Base-by-base conservation (phyloP, 176 grass and related monocot genomes). In the Oryza rufipogon region DNA sequence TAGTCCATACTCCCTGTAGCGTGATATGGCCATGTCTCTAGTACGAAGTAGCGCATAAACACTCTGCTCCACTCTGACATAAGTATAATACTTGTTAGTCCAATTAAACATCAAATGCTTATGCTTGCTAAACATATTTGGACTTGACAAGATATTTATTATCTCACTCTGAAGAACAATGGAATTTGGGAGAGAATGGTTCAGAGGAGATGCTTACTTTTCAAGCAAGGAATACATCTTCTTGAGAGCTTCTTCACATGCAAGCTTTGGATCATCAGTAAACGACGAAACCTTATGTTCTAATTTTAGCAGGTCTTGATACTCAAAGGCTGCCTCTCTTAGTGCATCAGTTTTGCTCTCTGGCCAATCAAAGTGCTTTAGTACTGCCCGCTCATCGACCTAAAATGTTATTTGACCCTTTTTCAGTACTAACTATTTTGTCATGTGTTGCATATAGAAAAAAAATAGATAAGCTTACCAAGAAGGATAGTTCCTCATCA, bases 351-450 rank as follows among this genome's bases (percentile, higher is more conserved):
- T 93, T 89, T 97, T 97, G 75, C 88, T 92, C 75, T 97, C 95
- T 74, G 90, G 92, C 95, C 95, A 97, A 83, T 97, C 95, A 13
- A 97, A 97, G 73, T 98, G 96, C 78, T 98, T 98, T 58, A 98
- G 86, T 64, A 98, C 96, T 74, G 93, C 96, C 68, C 93, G 66
- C 63, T 98, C 96, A 61, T 98, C 93, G 72, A 98, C 96, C 96
- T 98, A 87, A 79, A 87, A 64, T 14, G 1, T 90, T 19, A 41
- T 26, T 51, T 12, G 12, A 75, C 83, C n/a, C 10, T 41, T 67
- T 64, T 64, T 66, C 38, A 83, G 48, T 14, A 15, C 13, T n/a
- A 64, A 38, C 63, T 44, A 61, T 32, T 69, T 68, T 68, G 11
- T 69, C 15, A 47, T 47, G 0, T 19, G 47, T 33, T 74, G 34